Base-by-base conservation (phyloP, 257 asterid genomes). In the Scutellaria galericulata region DNA sequence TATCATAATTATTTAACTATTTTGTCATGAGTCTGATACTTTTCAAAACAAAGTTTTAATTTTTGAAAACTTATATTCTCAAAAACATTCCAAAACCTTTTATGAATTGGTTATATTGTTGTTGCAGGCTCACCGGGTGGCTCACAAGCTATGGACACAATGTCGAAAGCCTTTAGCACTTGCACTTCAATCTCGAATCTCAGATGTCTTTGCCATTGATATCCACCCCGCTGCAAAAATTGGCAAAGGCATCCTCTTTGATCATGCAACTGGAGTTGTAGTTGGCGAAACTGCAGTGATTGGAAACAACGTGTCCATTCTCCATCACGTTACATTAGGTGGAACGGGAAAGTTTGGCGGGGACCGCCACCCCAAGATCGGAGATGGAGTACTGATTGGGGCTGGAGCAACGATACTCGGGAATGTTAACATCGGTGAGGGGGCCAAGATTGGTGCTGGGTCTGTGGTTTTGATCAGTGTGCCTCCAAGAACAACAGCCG, bases 381-480 rank as follows among this genome's bases (percentile, higher is more conserved):
- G 90, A 0, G 92, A 89, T n/a, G 96, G 96, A 7, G 96, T 89
- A 45, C 57, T 86, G 79, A 89, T 89, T 40, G 96, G 96, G 31
- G 92, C 96, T 0, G 85, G 87, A 11, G 96, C 96, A 8, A 89
- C 90, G 3, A 83, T 89, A 56, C 65, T 89, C 4, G 96, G 96
- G 22, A 86, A 85, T 5, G 79, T 89, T 12, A 81, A 40, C n/a
- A 89, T 89, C 15, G 96, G 96, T 0, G 92, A 89, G 71, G 92
- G 92, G n/a, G 96, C 96, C 8, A 89, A 89, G 80, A 79, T 89
- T 37, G 96, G 96, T 47, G 90, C 96, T 0, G 96, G 92, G 39
- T 86, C 96, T 0, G 78, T 89, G 61, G 96, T 89, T 22, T 54
- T 89, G 79, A 86, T 79, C 42, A 86, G 86, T 9, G 92, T 89